Evolutionary conservation across 805 yeast genomes (phyloP), one percentile per base, ranked within the genome.

Genomic region (Schwanniomyces sp.): DNA sequence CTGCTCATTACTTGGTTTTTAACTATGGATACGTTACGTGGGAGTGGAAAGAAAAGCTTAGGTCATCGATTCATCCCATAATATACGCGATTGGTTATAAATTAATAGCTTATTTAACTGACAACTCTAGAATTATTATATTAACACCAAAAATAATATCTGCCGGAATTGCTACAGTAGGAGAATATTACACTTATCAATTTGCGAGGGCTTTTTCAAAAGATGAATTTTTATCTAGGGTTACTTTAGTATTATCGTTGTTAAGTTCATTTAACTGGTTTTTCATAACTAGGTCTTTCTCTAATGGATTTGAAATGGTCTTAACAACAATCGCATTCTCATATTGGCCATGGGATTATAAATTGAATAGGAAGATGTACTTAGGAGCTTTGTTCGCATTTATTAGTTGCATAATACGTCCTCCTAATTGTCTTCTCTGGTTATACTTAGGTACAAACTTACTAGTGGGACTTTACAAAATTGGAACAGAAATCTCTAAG

Each of bases 21-120:
- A 91, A 94, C 1, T 85, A 84, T 52, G 99, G 99, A 0, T 80
- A 81, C 55, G 61, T 82, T 32, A 90, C 98, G 0, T 94, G 99
- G 99, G 99, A 94, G 66, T 94, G 99, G 99, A 62, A 68, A 21
- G 72, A 75, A 41, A 85, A 84, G 0, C 67, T 94, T 4, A 68
- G 99, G 50, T 85, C 96, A 8, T 85, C 88, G 45, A 64, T 86
- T 0, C 92, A 91, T 56, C 97, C 99, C 0, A 66, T 85, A 38
- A 46, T 92, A 1, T 90, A 88, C 59, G 81, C 82, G 1, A 46
- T 61, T 0, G 75, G 70, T 0, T 73, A 72, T 53, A 53, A 59
- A 45, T 3, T 59, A 1, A 78, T 12, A 73, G 75, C 56, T 6
- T 7, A 43, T 14, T 30, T 52, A 2, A 42, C 58, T 2, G 57